Percentiles rank a stretch among this genome's conserved stretches.
Conservation (phyloP, 257 asterid genomes). For the Jasminum sambac region DNA sequence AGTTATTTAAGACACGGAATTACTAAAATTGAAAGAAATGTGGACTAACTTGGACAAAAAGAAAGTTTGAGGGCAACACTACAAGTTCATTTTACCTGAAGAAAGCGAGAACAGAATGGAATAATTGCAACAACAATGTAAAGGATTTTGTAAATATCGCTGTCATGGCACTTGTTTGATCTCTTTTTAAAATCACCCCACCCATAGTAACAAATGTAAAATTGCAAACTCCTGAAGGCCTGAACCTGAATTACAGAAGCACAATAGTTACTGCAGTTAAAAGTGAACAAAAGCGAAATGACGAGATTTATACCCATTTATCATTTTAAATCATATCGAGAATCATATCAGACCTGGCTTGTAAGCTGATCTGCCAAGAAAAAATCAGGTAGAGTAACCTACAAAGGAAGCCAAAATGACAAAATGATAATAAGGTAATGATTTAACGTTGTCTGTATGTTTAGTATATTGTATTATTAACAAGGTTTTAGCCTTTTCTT, state of each 20-base stretch:
- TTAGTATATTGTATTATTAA: neutral
- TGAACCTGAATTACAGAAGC: slow-evolving; percentile 56
- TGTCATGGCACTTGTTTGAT: slow-evolving; percentile 35
- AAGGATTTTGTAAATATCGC: slow-evolving; percentile 32
- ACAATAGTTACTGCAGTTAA: neutral
- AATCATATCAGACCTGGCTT: slow-evolving; percentile 64
- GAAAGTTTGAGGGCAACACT: neutral
- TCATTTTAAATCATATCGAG: neutral
- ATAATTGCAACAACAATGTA: slow-evolving; percentile 53
- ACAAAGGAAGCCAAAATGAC: slow-evolving; percentile 19
- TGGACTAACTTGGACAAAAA: neutral
- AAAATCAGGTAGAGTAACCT: slow-evolving; percentile 79
- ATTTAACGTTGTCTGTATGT: neutral
- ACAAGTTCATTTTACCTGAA: slow-evolving; percentile 50
- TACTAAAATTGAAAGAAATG: neutral
- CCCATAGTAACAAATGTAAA: slow-evolving; percentile 64
- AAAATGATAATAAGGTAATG: slow-evolving; percentile 13
- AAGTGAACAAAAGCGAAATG: neutral
- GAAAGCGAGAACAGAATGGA: slow-evolving; percentile 64
- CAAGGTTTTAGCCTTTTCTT: neutral
- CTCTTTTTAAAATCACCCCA: slow-evolving; percentile 62
- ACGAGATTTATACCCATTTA: neutral
- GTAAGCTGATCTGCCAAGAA: slow-evolving; percentile 93
- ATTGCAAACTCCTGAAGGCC: slow-evolving; percentile 65
- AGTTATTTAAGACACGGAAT: neutral